Percentiles rank a stretch among this genome's conserved stretches.
These are phyloP conservation scores for Camelina sativa DNA, from an alignment of 345 rosid genomes.

Conservation along the genomic window DNA sequence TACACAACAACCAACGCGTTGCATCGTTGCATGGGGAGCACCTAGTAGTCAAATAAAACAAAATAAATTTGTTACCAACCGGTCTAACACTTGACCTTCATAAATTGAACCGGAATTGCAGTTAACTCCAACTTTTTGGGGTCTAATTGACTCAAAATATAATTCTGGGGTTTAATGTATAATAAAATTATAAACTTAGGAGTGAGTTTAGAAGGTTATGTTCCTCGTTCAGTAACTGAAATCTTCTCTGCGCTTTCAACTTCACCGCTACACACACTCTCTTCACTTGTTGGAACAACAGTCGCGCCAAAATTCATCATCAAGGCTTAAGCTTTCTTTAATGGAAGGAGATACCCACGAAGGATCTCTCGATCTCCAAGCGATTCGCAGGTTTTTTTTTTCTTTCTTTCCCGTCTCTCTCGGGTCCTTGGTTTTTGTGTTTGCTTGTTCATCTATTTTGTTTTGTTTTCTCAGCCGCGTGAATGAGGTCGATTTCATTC, in stretches of 20 bases:
- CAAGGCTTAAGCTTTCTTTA: conserved; percentile 7
- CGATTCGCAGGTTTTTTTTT: conserved; percentile 36
- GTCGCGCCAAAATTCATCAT: conserved; percentile 8
- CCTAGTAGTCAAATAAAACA: too few relatives aligned
- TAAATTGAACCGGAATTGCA: conserved; percentile 18
- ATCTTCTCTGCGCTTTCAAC: conserved; percentile 16
- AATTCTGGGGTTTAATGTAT: neutral
- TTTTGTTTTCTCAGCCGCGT: conserved; percentile 49
- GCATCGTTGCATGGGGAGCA: too few relatives aligned
- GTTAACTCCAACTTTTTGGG: neutral
- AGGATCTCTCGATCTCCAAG: conserved; percentile 28
- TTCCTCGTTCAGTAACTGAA: neutral
- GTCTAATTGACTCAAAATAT: neutral
- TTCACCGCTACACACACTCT: neutral
- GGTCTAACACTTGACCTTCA: neutral
- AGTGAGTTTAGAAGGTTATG: neutral
- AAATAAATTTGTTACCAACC: neutral
- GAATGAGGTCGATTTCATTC: conserved; percentile 56
- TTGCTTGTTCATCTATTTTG: neutral
- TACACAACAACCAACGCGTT: too few relatives aligned
- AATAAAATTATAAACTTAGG: neutral
- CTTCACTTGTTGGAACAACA: conserved; percentile 1
- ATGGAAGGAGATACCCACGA: conserved; percentile 31
- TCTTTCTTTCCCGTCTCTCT: neutral
- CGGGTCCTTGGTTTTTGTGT: neutral